Base-by-base conservation (phyloP, 2,329 filamentous ascomycete species). In the Epicoccum sorghinum region DNA sequence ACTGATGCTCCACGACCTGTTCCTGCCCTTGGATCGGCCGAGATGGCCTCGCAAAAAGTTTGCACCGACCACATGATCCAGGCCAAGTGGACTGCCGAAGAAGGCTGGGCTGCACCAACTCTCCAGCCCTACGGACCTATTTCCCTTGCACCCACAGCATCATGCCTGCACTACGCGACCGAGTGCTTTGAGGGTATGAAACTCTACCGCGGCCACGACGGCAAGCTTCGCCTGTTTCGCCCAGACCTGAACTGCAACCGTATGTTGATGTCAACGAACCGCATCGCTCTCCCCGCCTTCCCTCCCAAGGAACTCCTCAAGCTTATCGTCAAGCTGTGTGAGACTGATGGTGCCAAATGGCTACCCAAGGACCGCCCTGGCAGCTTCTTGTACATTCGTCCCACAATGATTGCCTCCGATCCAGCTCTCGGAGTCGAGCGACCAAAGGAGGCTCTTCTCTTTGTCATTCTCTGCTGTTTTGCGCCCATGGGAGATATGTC, bases 151-250 rank as follows among this genome's bases (percentile, higher is more conserved):
- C 91, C 91, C 32, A 93, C 89, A 4, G 90, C 91, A 12, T 90
- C 87, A 3, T 86, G 87, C 57, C 83, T 96, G 56, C 91, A 96
- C 81, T 96, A 96, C 77, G 91, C 91, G 9, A 96, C 91, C 42
- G 89, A 93, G 76, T 96, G 91, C 75, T 96, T 96, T 78, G 91
- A 96, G 77, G 91, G 91, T 10, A 82, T 88, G 78, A 96, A 96
- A 77, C 85, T 85, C 40, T 85, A 86, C 73, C 87, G 85, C 69
- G 78, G 86, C 72, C 76, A 83, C 62, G 89, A 93, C 72, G 88
- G 87, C 65, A 84, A 83, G 66, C 82, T 93, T 50, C 87, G 90
- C 55, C 79, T 93, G 51, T 93, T 93, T 83, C 86, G 90, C n/a
- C 88, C 89, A 0, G 79, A 87, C 62, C 82, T 85, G 70, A 93